These are phyloP conservation scores for Polychaeton citri DNA, from an alignment of 2,329 filamentous ascomycete genomes.

Conservation along the genomic window DNA sequence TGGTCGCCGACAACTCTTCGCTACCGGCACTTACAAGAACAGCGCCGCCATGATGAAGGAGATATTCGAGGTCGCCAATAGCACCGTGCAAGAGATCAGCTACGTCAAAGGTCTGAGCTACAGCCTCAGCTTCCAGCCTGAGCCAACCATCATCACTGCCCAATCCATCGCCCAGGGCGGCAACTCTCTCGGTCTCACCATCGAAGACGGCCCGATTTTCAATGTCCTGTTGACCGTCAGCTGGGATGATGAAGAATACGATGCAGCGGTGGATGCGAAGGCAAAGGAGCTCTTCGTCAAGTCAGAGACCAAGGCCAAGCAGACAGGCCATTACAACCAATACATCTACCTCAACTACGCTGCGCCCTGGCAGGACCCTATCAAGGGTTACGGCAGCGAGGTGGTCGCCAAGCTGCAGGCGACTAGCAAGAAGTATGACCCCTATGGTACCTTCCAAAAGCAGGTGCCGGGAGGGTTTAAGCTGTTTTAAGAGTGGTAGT, in stretches of 20 bases:
- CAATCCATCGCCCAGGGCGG: slow-evolving; percentile 4
- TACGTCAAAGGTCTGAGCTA: slow-evolving; percentile 5
- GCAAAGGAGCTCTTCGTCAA: slow-evolving; percentile 4
- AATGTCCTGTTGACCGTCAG: slow-evolving; percentile 7
- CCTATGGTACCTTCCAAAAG: slow-evolving; percentile 21
- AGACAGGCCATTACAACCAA: slow-evolving; percentile 6
- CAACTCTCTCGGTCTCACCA: slow-evolving; percentile 9
- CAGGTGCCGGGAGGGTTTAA: slow-evolving; percentile 24
- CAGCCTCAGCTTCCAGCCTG: slow-evolving; percentile 9
- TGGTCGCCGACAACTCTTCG: slow-evolving; percentile 9
- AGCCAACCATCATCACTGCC: slow-evolving; percentile 7
- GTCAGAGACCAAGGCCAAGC: slow-evolving; percentile 3
- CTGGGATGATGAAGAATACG: slow-evolving; percentile 6
- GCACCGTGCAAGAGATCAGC: slow-evolving; percentile 4
- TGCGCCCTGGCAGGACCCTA: slow-evolving; percentile 22
- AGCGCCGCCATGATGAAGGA: slow-evolving; percentile 7
- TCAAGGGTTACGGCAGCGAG: slow-evolving; percentile 18
- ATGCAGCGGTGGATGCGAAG: slow-evolving; percentile 4
- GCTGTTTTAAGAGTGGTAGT: slow-evolving; percentile 6
- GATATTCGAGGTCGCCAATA: slow-evolving; percentile 9
- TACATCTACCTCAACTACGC: slow-evolving; percentile 25
- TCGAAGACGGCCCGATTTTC: slow-evolving; percentile 7
- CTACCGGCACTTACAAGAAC: slow-evolving; percentile 10
- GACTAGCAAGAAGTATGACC: slow-evolving; percentile 24
- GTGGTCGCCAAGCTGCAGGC: slow-evolving; percentile 16